Percentiles rank a stretch among this genome's conserved stretches.
Evolutionary conservation across 768 basidiomycete genomes (phyloP).

Genomic region (Podaxis mareebaensis): DNA sequence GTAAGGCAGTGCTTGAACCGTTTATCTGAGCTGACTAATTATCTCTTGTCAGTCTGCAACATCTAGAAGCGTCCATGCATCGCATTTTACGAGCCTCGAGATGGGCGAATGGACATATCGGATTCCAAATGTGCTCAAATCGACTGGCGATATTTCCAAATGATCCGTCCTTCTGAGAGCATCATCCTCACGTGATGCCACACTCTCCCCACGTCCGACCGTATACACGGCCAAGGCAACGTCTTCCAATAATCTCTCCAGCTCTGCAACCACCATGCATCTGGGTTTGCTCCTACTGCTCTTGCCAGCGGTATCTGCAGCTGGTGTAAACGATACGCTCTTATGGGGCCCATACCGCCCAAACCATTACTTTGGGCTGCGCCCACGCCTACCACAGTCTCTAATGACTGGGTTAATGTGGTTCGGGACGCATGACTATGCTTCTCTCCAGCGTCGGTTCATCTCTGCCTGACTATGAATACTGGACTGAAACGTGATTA

Average conservation of each 20-base stretch:
- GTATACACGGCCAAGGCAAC: constrained; percentile 1
- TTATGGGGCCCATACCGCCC: constrained; percentile 90
- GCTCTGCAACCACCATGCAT: constrained; percentile 36
- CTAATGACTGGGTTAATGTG: constrained; percentile 92
- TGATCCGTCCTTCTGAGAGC: constrained; percentile 8
- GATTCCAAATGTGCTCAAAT: not conserved
- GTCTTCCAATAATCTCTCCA: not conserved
- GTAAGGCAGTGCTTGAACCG: not conserved
- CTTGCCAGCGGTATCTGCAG: constrained; percentile 36
- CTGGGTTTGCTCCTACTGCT: constrained; percentile 46
- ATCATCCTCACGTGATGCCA: constrained; percentile 10
- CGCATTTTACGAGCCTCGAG: not conserved
- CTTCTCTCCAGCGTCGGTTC: constrained; percentile 64
- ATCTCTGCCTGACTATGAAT: constrained; percentile 12
- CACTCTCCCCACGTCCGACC: constrained; percentile 14
- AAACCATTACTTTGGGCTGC: constrained; percentile 92
- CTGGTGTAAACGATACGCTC: constrained; percentile 51
- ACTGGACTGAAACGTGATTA: constrained; percentile 1
- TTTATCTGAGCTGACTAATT: constrained; percentile 11
- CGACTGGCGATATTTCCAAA: not conserved
- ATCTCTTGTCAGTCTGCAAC: constrained; percentile 3
- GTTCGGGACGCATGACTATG: constrained; percentile 88
- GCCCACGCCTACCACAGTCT: constrained; percentile 84
- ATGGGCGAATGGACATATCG: not conserved
- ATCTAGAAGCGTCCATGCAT: not conserved